These are phyloP conservation scores for Phlebiopsis flavidoalba DNA, from an alignment of 768 basidiomycete species.

Conservation along the genomic window DNA sequence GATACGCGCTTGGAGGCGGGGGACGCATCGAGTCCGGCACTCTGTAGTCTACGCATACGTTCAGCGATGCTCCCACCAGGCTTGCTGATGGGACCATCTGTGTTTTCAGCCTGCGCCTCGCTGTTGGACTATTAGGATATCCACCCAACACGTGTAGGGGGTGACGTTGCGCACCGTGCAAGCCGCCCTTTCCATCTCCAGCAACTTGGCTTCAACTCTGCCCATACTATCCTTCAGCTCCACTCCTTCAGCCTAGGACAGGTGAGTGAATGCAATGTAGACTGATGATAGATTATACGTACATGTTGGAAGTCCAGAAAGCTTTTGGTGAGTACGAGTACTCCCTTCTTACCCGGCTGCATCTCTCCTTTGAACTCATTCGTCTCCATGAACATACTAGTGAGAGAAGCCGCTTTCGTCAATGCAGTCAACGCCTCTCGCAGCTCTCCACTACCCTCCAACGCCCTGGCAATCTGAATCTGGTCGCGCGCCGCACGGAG, in stretches of 20 bases:
- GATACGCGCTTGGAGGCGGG: constrained; percentile 51
- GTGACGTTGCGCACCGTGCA: constrained; percentile 22
- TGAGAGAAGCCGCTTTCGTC: constrained; percentile 56
- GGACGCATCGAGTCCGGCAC: constrained; percentile 61
- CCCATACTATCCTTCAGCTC: constrained; percentile 36
- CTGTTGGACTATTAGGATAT: constrained; percentile 6
- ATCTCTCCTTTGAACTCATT: constrained; percentile 50
- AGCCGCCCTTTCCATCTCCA: constrained; percentile 38
- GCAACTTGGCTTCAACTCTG: constrained; percentile 40
- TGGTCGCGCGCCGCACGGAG: constrained; percentile 60
- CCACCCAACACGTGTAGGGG: constrained; percentile 8
- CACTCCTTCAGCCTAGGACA: constrained; percentile 31
- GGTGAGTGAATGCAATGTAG: constrained; percentile 7
- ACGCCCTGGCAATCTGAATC: constrained; percentile 43
- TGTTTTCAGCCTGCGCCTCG: constrained; percentile 9
- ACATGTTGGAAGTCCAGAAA: constrained; percentile 64
- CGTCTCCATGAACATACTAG: constrained; percentile 54
- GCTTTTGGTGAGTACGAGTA: constrained; percentile 56
- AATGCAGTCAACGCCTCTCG: constrained; percentile 55
- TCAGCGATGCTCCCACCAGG: constrained; percentile 73
- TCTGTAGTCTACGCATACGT: constrained; percentile 69
- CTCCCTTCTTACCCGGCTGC: constrained; percentile 43
- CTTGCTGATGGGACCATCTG: constrained; percentile 24
- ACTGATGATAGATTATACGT: constrained; percentile 19
- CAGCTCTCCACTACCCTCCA: constrained; percentile 56